Conservation (phyloP, 78 protist genomes). For the Guillardia theta region DNA sequence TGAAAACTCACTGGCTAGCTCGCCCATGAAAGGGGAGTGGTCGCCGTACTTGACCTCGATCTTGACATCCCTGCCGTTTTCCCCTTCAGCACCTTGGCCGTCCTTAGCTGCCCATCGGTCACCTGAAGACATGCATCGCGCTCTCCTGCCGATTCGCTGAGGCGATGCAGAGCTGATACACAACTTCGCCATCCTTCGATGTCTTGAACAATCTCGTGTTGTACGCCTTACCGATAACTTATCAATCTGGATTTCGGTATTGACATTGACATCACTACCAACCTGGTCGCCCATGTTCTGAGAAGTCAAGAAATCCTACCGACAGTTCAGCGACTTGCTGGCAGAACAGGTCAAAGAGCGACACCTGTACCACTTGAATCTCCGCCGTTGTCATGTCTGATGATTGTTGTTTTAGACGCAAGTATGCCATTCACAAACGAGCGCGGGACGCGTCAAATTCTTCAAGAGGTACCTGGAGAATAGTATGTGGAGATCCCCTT, state of each 20-base stretch:
- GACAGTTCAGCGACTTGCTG: no score
- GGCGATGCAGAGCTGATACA: background rate
- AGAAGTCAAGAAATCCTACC: slow-evolving; percentile 51
- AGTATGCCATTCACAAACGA: background rate
- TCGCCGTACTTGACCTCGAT: slow-evolving; percentile 54
- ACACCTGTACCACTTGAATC: no score
- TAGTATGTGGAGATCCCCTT: slow-evolving; percentile 66
- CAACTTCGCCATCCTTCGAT: background rate
- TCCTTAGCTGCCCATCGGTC: background rate
- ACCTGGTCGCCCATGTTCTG: background rate
- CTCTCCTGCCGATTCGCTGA: background rate
- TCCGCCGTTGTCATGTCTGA: no score
- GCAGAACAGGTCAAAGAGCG: no score
- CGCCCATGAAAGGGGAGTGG: slow-evolving; percentile 22
- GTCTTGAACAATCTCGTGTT: slow-evolving; percentile 48
- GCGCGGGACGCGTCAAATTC: no score
- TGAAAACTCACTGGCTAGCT: slow-evolving; percentile 29
- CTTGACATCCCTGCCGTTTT: background rate
- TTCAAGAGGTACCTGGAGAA: slow-evolving; percentile 39
- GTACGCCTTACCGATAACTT: no score
- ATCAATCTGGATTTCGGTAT: no score
- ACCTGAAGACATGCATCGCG: background rate
- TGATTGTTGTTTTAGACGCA: no score
- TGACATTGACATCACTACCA: no score
- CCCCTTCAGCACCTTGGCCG: background rate